Evolutionary conservation across 1,284 basidiomycete species (phyloP), one percentile per base, ranked within the genome.

Genomic region (Austroboletus rostrupii): DNA sequence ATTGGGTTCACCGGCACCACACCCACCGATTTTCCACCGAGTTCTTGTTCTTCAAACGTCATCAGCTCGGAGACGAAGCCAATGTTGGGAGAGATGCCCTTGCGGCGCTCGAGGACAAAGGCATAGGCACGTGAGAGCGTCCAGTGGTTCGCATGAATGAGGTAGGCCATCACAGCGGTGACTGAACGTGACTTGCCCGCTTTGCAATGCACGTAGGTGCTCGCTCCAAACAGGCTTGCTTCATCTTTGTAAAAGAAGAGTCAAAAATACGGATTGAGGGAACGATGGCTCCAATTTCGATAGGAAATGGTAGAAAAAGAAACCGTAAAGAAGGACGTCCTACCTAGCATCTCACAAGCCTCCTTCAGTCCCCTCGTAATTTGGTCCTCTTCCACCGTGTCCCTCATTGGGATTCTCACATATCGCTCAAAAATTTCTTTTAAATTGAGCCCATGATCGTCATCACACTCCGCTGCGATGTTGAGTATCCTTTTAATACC

Each of bases 131-230:
- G 84, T 28, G 90, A 88, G 44, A 98, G 79, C 9, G 92, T 88
- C 95, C 95, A 97, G 59, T 93, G 91, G 62, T 97, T 92, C 6
- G 93, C 90, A 61, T 97, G 93, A 57, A 99, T 97, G 45, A 99
- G 85, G 67, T 97, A 98, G 2, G 92, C 96, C 72, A 99, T 92
- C 36, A 97, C 94, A 10, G 93, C 90, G 0, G 92, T 97, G n/a
- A 97, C 95, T 0, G 90, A 94, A 16, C 96, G 86, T 2, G 91
- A 94, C 72, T 95, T 97, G 28, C 95, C 96, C 2, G 92, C 95
- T 71, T 92, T 94, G 73, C 95, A 98, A 69, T 98, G 96, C 13
- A 97, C 93, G 61, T 97, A 98, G 1, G 89, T 90, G 1, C 94
- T 87, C 19, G 90, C 78, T 0, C 87, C 90, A 59, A 94, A 91